Evolutionary conservation across 2,329 filamentous ascomycete species (phyloP).

Genomic region (Cladosporium colombiae): DNA sequence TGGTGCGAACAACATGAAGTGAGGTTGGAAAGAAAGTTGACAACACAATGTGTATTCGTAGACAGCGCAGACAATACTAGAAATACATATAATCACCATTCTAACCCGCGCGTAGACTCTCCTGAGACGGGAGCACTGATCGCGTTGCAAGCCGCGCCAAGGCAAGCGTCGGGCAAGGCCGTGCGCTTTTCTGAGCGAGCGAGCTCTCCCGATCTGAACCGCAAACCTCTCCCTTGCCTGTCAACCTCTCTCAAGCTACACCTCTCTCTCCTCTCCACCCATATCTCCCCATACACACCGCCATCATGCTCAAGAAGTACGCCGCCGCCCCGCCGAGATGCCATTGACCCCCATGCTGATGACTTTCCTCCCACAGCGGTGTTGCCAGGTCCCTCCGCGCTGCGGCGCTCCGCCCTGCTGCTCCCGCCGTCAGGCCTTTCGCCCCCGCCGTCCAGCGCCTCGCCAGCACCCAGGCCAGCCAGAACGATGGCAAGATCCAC

Average conservation of each 20-base stretch:
- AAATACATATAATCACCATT: background rate
- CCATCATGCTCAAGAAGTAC: slow-evolving; percentile 83
- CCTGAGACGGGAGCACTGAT: slow-evolving; percentile 5
- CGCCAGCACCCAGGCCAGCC: slow-evolving; percentile 59
- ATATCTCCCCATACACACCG: slow-evolving; percentile 53
- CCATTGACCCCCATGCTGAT: slow-evolving; percentile 32
- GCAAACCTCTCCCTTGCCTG: slow-evolving; percentile 20
- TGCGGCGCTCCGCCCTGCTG: slow-evolving; percentile 59
- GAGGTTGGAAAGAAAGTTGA: background rate
- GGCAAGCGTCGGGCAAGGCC: background rate
- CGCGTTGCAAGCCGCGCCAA: slow-evolving; percentile 4
- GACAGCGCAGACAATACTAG: background rate
- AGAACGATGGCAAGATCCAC: slow-evolving; percentile 63
- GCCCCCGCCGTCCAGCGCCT: slow-evolving; percentile 63
- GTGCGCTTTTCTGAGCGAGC: slow-evolving; percentile 1
- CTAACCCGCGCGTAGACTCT: background rate
- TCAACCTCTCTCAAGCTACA: slow-evolving; percentile 24
- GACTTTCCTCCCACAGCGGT: slow-evolving; percentile 55
- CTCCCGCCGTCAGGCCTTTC: slow-evolving; percentile 55
- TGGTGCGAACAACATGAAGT: background rate
- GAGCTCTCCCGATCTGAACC: slow-evolving; percentile 23
- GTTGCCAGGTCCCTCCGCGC: slow-evolving; percentile 66
- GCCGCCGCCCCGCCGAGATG: slow-evolving; percentile 39
- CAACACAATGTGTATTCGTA: background rate
- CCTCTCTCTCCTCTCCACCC: slow-evolving; percentile 23